phyloP scores from a whole-genome alignment of 495 filamentous ascomycete genomes.

The Stereocaulon alpinum region DNA sequence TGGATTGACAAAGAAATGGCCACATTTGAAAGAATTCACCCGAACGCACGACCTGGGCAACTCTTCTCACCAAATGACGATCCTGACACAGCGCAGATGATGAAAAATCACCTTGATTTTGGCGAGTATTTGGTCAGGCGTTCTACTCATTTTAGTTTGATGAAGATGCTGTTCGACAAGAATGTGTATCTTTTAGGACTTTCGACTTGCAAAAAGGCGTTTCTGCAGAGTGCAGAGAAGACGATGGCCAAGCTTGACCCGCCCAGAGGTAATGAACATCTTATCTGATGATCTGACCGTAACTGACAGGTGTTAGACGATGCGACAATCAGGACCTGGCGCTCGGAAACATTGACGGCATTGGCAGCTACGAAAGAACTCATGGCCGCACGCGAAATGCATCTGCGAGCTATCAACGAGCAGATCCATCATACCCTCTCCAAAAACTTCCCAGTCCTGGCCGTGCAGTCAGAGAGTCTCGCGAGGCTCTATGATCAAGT shows the following conservation, averaged over 20 bases:
- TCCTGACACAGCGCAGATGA: too few relatives aligned
- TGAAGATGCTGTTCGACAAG: background rate
- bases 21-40: background rate
- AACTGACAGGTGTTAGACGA: background rate
- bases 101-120: background rate
- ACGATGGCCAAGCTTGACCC: slow-evolving; percentile 12
- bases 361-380: slow-evolving; percentile 1
- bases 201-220: background rate
- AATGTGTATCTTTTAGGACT: background rate
- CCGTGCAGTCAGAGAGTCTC: background rate
- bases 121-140: slow-evolving; percentile 9
- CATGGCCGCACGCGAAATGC: too few relatives aligned
- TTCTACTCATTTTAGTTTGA: slow-evolving; percentile 6
- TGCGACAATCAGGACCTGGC: slow-evolving; percentile 10
- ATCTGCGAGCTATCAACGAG: too few relatives aligned
- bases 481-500: background rate
- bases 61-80: background rate
- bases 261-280: slow-evolving; percentile 10
- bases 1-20: slow-evolving; percentile 15
- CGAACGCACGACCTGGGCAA: background rate
- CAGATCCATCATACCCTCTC: background rate
- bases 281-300: too few relatives aligned
- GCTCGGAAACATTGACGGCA: slow-evolving; percentile 19
- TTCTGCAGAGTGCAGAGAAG: slow-evolving; percentile 1
- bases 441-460: background rate